These are phyloP conservation scores for Phytophthora rubi DNA, from an alignment of 352 stramenopile genomes.

Conservation along the genomic window DNA sequence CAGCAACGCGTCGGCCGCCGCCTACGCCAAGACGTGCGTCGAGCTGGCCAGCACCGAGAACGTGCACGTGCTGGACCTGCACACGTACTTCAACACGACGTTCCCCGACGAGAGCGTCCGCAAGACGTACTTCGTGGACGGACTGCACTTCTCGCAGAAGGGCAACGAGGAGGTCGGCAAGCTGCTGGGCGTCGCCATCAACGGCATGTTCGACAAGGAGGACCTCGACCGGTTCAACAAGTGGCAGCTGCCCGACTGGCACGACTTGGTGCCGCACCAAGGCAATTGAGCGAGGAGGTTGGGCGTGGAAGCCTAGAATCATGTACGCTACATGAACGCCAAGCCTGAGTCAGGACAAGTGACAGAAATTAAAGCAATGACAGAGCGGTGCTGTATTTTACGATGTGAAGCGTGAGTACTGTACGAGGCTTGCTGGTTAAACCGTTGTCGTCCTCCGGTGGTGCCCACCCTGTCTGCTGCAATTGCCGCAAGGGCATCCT, in stretches of 20 bases:
- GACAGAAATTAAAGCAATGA: no score
- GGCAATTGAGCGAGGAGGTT: not conserved
- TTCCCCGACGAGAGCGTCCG: constrained; percentile 40
- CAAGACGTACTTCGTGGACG: constrained; percentile 47
- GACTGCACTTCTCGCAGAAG: constrained; percentile 58
- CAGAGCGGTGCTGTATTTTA: no score
- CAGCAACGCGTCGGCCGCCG: constrained; percentile 46
- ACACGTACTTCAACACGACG: constrained; percentile 55
- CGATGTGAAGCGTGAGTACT: no score
- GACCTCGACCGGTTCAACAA: constrained; percentile 38
- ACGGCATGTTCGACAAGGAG: constrained; percentile 37
- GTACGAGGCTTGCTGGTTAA: not conserved
- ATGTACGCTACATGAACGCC: no score
- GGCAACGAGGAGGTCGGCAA: constrained; percentile 52
- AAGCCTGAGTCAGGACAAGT: no score
- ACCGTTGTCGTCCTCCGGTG: not conserved
- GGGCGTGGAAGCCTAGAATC: not conserved
- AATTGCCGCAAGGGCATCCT: not conserved
- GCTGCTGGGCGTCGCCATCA: constrained; percentile 36
- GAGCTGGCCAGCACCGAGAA: constrained; percentile 42
- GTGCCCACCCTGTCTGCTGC: not conserved
- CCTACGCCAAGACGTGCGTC: constrained; percentile 56
- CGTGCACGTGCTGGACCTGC: constrained; percentile 58
- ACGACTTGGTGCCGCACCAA: constrained; percentile 40
- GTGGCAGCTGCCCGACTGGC: constrained; percentile 49